Evolutionary conservation across 257 asterid genomes (phyloP), one percentile per base, ranked within the genome.

Genomic region (Solanum sparsipilum): DNA sequence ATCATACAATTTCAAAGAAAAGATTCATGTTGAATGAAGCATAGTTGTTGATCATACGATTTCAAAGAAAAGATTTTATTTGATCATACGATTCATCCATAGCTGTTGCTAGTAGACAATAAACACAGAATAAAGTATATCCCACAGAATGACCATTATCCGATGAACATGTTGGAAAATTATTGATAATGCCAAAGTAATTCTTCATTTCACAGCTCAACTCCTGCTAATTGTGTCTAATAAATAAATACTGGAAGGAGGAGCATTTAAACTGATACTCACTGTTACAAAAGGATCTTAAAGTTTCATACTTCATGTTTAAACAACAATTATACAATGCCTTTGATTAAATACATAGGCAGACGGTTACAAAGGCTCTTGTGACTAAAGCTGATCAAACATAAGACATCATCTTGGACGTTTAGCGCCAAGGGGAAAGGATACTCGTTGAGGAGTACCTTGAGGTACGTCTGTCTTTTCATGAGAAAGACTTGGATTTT

Each of bases 381-480:
- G 65, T 44, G 25, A 44, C 85, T 16, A 44, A 44, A 79, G 84
- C 39, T 79, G 9, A 44, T 79, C 38, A 8, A 44, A 0, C 67
- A 76, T 3, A 36, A 8, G 8, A 35, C 35, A 68, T 91, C 78
- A 91, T 91, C 95, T 94, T 27, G 93, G 88, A 52, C 91, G 95
- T 88, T 95, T 95, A 86, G 93, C 90, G 27, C 92, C 96, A 6
- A 95, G 92, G 9, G 97, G 94, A 82, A 95, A 96, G 12, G 99
- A 96, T n/a, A 95, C 95, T 9, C 94, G 95, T 46, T 93, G 98
- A 81, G 96, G 93, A 23, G 94, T 88, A 32, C 94, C 96, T 87
- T 93, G 96, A 23, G 95, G 89, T 41, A 93, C 52, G 85, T 93
- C 95, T 83, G 90, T 63, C 78, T 86, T 88, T 21, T 93, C 98